Conservation (phyloP, 768 basidiomycete genomes). For the Lactifluus hygrophoroides region DNA sequence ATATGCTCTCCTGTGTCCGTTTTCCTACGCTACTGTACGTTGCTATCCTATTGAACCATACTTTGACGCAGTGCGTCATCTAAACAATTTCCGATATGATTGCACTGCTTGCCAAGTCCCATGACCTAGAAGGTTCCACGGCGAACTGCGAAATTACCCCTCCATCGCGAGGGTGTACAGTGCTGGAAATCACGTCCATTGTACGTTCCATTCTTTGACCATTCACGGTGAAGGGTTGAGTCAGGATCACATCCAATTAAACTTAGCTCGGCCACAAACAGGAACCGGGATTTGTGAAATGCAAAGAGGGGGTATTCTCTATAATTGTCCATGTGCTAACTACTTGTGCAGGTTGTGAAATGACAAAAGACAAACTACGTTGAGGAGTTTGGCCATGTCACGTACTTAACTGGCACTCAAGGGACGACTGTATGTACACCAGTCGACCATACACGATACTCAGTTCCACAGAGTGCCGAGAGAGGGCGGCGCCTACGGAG, state of each 20-base stretch:
- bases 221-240: slow-evolving; percentile 8
- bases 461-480: background rate
- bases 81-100: background rate
- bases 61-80: slow-evolving; percentile 9
- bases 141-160: slow-evolving; percentile 9
- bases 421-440: background rate
- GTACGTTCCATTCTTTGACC: slow-evolving; percentile 6
- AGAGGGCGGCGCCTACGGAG: background rate
- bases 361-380: background rate
- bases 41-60: slow-evolving; percentile 7
- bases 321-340: background rate
- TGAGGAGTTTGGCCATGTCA: background rate
- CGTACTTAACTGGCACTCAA: background rate
- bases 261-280: slow-evolving; percentile 12
- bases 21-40: slow-evolving; percentile 12
- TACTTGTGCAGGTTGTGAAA: background rate
- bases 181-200: background rate
- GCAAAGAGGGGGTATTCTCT: background rate
- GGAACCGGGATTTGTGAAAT: background rate
- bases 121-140: background rate
- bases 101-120: slow-evolving; percentile 1
- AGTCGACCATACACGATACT: background rate
- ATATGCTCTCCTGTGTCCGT: background rate
- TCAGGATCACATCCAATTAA: background rate
- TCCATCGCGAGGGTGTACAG: background rate